Base-by-base conservation (phyloP, 164 flowering plant genomes). In the Magnolia kwangsiensis region DNA sequence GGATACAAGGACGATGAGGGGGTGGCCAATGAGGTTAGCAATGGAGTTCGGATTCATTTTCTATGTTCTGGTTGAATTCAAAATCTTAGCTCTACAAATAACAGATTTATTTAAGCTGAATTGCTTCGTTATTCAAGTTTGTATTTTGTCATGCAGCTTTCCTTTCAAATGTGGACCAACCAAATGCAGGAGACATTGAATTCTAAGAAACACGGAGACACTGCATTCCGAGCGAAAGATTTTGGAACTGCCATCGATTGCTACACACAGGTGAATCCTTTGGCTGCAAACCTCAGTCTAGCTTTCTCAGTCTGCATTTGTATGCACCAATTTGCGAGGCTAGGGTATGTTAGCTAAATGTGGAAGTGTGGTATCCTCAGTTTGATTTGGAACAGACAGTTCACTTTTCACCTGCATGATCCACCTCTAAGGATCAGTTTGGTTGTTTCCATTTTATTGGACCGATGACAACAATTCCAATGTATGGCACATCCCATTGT, bases 1-100 rank as follows among this genome's bases (percentile, higher is more conserved):
- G 98, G 98, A 72, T 94, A 94, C 90, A 92, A 88, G 85, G 97
- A 94, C 79, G 98, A 94, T 75, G 98, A 92, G 73, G 98, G 92
- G 65, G 79, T 89, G 77, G 91, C 93, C 50, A 94, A 88, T 78
- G 98, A 94, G 98, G 98, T 95, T 76, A 71, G 83, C 50, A 27
- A 51, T 2, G 51, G 45, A 18, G 49, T 13, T 70, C 11, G 20
- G 8, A 7, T 68, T 27, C 10, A 11, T 21, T 27, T 24, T 8
- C 31, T 66, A 24, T 21, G 31, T 21, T 20, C 6, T 27, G 29
- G 45, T 37, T 37, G 7, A 37, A 37, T 37, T 37, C 45, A 4
- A 37, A 5, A 37, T 66, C 29, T 24, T 14, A 14, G 11, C 14
- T 27, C n/a, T 8, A 66, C 31, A 24, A 66, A 23, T 23, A 21